These are phyloP conservation scores for Puccinia triticina DNA, from an alignment of 1,284 basidiomycete species.

Conservation along the genomic window DNA sequence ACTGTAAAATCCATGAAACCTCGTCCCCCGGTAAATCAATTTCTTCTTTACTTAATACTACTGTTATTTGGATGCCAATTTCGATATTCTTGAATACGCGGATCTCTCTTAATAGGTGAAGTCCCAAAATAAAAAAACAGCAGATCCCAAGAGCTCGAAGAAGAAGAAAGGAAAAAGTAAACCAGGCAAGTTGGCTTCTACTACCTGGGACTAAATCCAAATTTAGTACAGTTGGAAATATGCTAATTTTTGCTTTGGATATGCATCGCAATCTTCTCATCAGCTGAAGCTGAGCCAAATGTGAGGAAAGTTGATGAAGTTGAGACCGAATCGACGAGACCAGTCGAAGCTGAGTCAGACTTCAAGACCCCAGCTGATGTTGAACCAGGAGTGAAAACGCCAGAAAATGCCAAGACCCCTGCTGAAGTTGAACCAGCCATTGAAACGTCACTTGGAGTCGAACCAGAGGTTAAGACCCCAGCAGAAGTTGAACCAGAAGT, in stretches of 20 bases:
- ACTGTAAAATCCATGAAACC: conserved; percentile 72
- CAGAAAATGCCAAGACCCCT: background rate
- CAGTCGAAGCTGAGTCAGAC: conserved; percentile 4
- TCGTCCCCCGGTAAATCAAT: conserved; percentile 2
- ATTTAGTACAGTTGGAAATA: background rate
- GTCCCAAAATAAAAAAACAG: background rate
- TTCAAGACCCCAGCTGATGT: background rate
- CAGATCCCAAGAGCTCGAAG: background rate
- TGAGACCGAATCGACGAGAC: background rate
- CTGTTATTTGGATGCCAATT: background rate
- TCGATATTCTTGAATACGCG: background rate
- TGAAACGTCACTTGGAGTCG: background rate
- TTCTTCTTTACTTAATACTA: background rate
- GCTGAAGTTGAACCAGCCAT: background rate
- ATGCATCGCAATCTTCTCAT: background rate
- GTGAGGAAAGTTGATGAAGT: background rate
- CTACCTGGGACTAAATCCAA: background rate
- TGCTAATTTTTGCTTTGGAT: background rate
- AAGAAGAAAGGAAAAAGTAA: conserved; percentile 18
- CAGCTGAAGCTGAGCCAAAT: background rate
- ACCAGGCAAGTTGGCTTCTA: background rate
- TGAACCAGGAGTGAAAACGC: background rate
- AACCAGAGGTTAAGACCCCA: background rate
- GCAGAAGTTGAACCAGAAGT: background rate
- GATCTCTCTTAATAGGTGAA: background rate